These are phyloP conservation scores for Venturia aucupariae DNA, from an alignment of 2,329 filamentous ascomycete species.

Conservation along the genomic window DNA sequence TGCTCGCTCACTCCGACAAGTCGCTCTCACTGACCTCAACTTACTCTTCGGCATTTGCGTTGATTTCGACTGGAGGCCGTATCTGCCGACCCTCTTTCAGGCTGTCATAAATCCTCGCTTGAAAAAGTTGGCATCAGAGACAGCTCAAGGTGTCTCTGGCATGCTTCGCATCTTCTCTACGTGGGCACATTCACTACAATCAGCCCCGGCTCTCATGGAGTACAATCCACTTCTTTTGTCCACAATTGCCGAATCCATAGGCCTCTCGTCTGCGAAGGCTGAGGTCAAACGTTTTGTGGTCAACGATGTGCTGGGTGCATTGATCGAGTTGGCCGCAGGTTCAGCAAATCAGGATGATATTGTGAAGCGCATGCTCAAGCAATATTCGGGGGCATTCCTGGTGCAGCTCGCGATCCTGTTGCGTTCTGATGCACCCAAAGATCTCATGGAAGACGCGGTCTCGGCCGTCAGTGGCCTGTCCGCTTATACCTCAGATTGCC, in stretches of 20 bases:
- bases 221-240: slow-evolving; percentile 52
- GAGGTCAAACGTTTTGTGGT: slow-evolving; percentile 79
- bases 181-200: slow-evolving; percentile 62
- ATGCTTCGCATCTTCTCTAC: slow-evolving; percentile 71
- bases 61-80: slow-evolving; percentile 61
- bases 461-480: slow-evolving; percentile 62
- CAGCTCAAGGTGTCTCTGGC: slow-evolving; percentile 79
- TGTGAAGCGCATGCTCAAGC: slow-evolving; percentile 52
- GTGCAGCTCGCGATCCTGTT: slow-evolving; percentile 46
- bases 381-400: slow-evolving; percentile 54
- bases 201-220: slow-evolving; percentile 59
- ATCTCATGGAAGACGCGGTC: slow-evolving; percentile 70
- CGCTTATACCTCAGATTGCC: slow-evolving; percentile 47
- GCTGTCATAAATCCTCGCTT: slow-evolving; percentile 72
- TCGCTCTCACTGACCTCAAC: slow-evolving; percentile 74
- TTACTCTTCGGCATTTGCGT: slow-evolving; percentile 67
- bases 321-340: slow-evolving; percentile 39
- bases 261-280: slow-evolving; percentile 66
- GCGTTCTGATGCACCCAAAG: slow-evolving; percentile 54
- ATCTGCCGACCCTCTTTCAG: slow-evolving; percentile 59
- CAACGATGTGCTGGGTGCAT: slow-evolving; percentile 58
- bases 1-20: slow-evolving; percentile 56
- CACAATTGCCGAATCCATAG: slow-evolving; percentile 63
- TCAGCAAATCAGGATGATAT: slow-evolving; percentile 44
- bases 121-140: slow-evolving; percentile 71